These are phyloP conservation scores for Umbilicus rupestris DNA, from an alignment of 164 flowering plant species.

Conservation along the genomic window DNA sequence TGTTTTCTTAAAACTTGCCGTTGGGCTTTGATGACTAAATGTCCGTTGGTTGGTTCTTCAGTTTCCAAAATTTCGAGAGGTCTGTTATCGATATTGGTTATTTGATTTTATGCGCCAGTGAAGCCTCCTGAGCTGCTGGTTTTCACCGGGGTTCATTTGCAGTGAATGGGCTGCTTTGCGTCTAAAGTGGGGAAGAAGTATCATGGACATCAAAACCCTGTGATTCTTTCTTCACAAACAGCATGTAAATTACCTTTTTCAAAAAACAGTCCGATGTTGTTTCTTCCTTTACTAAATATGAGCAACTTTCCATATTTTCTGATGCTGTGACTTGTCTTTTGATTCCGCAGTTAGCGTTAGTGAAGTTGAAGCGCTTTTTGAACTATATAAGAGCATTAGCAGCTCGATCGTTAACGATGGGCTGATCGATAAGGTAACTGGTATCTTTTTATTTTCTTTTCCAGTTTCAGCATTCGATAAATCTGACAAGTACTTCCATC, in stretches of 20 bases:
- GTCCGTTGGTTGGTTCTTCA: too few species aligned
- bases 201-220: neutral
- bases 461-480: too few species aligned
- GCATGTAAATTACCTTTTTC: neutral
- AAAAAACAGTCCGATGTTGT: neutral
- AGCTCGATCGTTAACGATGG: constrained; percentile 5
- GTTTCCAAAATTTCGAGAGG: too few species aligned
- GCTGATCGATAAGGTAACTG: neutral
- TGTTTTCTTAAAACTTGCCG: too few species aligned
- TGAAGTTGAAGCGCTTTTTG: constrained; percentile 8
- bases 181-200: neutral
- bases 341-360: constrained; percentile 7
- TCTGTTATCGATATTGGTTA: too few species aligned
- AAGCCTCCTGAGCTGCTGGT: too few species aligned
- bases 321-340: neutral
- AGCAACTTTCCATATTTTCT: too few species aligned
- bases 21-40: too few species aligned
- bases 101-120: neutral
- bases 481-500: too few species aligned
- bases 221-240: neutral
- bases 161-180: constrained; percentile 1
- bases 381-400: constrained; percentile 7
- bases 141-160: neutral
- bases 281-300: too few species aligned
- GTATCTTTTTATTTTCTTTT: too few species aligned